A percentile compares a stretch with the other conserved stretches of the same genome.
Conservation (phyloP, 176 grass and related monocot genomes). For the Hsuehochloa calcarea region DNA sequence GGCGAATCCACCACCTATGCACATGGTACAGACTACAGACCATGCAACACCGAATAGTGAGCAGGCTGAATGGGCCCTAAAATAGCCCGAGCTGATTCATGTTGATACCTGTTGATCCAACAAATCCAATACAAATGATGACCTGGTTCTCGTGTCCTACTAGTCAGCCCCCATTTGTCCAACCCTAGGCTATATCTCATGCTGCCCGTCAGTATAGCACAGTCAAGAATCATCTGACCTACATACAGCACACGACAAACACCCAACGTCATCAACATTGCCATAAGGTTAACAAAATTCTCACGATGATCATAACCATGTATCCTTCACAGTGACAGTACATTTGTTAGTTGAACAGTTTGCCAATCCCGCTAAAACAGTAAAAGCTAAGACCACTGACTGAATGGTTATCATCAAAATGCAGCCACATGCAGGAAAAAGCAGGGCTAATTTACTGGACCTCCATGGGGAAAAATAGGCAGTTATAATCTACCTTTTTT, state of each 20-base stretch:
- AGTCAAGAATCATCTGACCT: constrained; percentile 24
- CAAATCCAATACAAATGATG: neutral
- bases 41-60: neutral
- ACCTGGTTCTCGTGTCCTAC: neutral
- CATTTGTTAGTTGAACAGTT: neutral
- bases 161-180: neutral
- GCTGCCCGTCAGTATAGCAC: neutral
- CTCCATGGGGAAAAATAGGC: neutral
- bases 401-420: neutral
- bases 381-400: neutral
- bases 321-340: neutral
- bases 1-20: neutral
- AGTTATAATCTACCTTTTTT: neutral
- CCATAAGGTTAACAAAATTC: neutral
- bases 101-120: neutral
- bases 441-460: neutral
- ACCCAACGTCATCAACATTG: neutral
- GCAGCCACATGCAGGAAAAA: neutral
- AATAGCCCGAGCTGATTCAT: neutral
- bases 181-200: neutral
- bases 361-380: neutral
- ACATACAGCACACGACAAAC: neutral
- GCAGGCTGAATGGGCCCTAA: neutral
- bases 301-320: neutral
- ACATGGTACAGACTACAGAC: neutral